A percentile compares a stretch with the other conserved stretches of the same genome.
These are phyloP conservation scores for Sarocladium strictum DNA, from an alignment of 2,329 filamentous ascomycete genomes.

Conservation along the genomic window DNA sequence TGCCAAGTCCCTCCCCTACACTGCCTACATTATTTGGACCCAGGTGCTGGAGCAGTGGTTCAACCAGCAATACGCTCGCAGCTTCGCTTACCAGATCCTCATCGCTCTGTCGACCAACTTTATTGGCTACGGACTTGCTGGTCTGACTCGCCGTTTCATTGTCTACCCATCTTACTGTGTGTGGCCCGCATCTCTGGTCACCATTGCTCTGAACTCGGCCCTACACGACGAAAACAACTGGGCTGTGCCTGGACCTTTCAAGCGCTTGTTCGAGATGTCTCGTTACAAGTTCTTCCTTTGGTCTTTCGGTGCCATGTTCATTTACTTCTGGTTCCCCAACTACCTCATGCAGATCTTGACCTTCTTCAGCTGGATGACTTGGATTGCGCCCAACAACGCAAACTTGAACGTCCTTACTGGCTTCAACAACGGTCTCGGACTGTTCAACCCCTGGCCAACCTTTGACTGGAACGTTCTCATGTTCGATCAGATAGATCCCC, in stretches of 20 bases:
- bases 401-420: constrained; percentile 31
- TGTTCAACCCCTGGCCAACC: constrained; percentile 32
- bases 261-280: constrained; percentile 32
- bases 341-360: constrained; percentile 42
- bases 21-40: constrained; percentile 43
- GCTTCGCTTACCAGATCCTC: constrained; percentile 43
- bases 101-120: constrained; percentile 46
- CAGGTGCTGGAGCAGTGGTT: constrained; percentile 44
- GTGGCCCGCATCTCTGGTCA: constrained; percentile 47
- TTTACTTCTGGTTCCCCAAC: constrained; percentile 49
- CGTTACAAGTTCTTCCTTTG: constrained; percentile 40
- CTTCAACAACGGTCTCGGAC: constrained; percentile 29
- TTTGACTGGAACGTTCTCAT: constrained; percentile 37
- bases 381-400: constrained; percentile 41
- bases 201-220: constrained; percentile 42
- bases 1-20: constrained; percentile 39
- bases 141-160: constrained; percentile 41
- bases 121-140: constrained; percentile 50
- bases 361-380: constrained; percentile 47
- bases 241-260: constrained; percentile 26
- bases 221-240: constrained; percentile 36
- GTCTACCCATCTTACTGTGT: constrained; percentile 47
- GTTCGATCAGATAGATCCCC: constrained; percentile 23
- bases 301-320: constrained; percentile 39
- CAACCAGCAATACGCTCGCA: constrained; percentile 42